Base-by-base conservation (phyloP, 768 basidiomycete species). In the Russula foetens region DNA sequence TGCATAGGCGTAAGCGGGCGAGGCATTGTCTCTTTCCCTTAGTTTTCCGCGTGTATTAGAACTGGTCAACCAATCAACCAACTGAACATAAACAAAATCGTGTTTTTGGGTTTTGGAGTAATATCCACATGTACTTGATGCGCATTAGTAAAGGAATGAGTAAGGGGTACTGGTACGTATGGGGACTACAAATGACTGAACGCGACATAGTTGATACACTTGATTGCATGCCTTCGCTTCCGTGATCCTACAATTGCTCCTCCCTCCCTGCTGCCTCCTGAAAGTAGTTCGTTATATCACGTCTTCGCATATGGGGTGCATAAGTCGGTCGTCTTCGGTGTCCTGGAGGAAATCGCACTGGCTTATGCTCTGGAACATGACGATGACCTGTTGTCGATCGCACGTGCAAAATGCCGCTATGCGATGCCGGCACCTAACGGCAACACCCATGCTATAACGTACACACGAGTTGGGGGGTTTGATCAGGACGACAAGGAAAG, bases 1-100 rank as follows among this genome's bases (percentile, higher is more conserved):
- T 58, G 92, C 92, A 62, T 95, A 53, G 33, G 56, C 24, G 28
- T 21, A 39, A 21, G 43, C 28, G n/a, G 38, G 54, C 15, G 14
- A 17, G 15, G 1, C n/a, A n/a, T 24, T 12, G 17, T 29, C 5
- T 29, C 5, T 29, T 19, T 21, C n/a, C 7, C 11, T 33, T 21
- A 26, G n/a, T 39, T 35, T n/a, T n/a, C n/a, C 43, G 26, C 28
- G 26, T 61, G 60, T 61, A 52, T 28, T 56, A 52, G 54, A 57
- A 52, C 31, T 41, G n/a, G 26, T 1, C 17, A 17, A 41, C 7
- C 31, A 50, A 24, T 9, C n/a, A 51, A 41, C 6, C n/a, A 21
- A 26, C 26, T 41, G 21, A 47, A 41, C 17, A 59, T 17, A 31
- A 44, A n/a, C n/a, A n/a, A 28, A 29, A 1, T n/a, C 41, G 7